Conservation (phyloP, 306 rosid species). For the Vachellia pachyceras region DNA sequence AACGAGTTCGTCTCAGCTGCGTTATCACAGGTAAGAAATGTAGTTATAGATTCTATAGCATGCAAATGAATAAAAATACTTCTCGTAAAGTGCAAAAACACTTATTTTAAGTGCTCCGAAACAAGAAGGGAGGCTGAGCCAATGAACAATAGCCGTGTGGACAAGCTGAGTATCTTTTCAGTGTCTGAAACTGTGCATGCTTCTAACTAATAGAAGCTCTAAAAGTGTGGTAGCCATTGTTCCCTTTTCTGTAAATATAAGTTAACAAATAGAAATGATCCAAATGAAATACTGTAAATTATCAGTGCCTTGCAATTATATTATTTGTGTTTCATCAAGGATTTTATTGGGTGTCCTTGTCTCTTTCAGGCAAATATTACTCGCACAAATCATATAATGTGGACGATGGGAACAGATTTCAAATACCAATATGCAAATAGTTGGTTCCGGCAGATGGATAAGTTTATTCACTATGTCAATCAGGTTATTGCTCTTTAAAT, state of each 20-base stretch:
- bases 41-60: background rate
- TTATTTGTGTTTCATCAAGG: conserved; percentile 14
- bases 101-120: too few species aligned
- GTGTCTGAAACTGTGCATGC: conserved; percentile 12
- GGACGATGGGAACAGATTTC: conserved; percentile 99
- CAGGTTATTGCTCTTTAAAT: conserved; percentile 50
- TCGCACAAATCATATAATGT: conserved; percentile 94
- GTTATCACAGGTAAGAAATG: conserved; percentile 56
- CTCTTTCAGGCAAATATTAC: conserved; percentile 87
- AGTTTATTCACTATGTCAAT: conserved; percentile 92
- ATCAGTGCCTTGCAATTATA: conserved; percentile 17
- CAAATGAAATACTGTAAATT: conserved; percentile 11
- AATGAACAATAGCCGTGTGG: background rate
- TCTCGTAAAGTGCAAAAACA: too few species aligned
- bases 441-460: conserved; percentile 95
- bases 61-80: background rate
- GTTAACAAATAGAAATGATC: conserved; percentile 6
- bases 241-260: background rate
- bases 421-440: conserved; percentile 87
- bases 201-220: background rate
- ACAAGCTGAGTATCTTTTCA: background rate
- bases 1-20: conserved; percentile 82
- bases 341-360: conserved; percentile 37
- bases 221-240: background rate
- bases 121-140: background rate